Conservation (phyloP, 768 basidiomycete genomes). For the Lactarius sp. region DNA sequence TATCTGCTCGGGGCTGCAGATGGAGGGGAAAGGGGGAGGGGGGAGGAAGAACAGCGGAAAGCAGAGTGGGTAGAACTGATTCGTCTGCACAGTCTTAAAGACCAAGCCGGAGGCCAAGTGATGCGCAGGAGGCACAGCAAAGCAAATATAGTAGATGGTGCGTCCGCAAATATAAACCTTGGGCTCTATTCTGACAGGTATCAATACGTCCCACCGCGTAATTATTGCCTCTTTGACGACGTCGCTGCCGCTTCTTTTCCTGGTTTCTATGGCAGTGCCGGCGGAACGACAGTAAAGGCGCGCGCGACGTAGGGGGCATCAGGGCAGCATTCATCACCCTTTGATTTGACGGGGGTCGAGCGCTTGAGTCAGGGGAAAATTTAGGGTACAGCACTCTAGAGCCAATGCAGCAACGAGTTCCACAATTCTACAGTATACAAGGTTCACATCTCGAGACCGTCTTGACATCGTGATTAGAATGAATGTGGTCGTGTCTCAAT, state of each 20-base stretch:
- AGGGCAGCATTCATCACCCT: neutral
- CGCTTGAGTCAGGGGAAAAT: neutral
- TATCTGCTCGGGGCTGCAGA: neutral
- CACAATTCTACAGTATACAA: too few relatives aligned
- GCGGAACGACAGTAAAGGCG: neutral
- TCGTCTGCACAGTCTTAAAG: neutral
- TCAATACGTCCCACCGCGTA: neutral
- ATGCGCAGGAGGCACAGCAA: neutral
- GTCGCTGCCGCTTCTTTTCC: neutral
- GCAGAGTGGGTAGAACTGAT: neutral
- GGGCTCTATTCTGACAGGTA: too few relatives aligned
- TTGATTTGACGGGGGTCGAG: neutral
- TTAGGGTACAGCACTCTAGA: too few relatives aligned
- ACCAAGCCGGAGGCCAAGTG: neutral
- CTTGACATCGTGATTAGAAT: too few relatives aligned
- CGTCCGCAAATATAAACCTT: neutral
- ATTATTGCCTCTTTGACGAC: neutral
- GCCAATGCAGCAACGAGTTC: too few relatives aligned
- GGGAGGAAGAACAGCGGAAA: neutral
- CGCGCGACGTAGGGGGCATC: neutral
- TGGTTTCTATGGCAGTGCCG: conserved; percentile 12
- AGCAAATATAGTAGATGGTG: neutral
- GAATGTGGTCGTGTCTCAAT: too few relatives aligned
- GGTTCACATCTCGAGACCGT: too few relatives aligned
- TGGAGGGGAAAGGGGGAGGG: neutral